Percentiles rank a stretch among this genome's conserved stretches.
Evolutionary conservation across 176 grass and related monocot genomes (phyloP).

Genomic region (Coix lacrymajobi): DNA sequence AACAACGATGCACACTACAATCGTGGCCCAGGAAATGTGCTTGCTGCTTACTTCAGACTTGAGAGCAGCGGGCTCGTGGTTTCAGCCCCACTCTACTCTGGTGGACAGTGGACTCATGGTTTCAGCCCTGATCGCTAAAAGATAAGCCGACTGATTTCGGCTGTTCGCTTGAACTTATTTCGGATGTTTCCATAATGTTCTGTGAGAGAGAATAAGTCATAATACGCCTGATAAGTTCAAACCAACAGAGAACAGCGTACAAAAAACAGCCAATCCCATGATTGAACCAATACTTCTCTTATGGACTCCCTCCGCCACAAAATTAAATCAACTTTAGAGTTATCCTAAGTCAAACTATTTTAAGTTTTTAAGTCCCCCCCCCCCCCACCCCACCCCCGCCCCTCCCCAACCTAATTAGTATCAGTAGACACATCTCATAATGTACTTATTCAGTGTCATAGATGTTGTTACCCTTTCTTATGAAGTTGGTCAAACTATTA

Average conservation of each 20-base stretch:
- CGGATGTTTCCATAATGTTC: too few relatives aligned
- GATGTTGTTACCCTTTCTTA: not conserved
- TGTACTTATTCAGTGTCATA: not conserved
- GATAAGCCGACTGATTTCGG: too few relatives aligned
- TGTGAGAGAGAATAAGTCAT: too few relatives aligned
- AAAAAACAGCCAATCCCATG: not conserved
- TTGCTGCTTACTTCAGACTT: not conserved
- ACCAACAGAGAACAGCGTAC: not conserved
- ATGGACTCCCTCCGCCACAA: not conserved
- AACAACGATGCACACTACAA: not conserved
- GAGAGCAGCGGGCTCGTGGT: not conserved
- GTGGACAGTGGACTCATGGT: not conserved
- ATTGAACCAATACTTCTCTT: not conserved
- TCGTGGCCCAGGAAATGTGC: not conserved
- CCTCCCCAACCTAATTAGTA: not conserved
- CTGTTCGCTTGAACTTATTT: too few relatives aligned
- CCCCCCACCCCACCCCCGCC: too few relatives aligned
- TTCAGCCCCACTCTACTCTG: too few relatives aligned
- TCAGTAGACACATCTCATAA: not conserved
- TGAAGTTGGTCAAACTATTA: not conserved
- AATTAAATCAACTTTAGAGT: not conserved
- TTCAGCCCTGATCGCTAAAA: not conserved
- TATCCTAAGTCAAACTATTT: not conserved
- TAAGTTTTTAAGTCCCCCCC: too few relatives aligned
- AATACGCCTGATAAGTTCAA: not conserved